These are phyloP conservation scores for Paecilomyces variotii DNA, from an alignment of 2,329 filamentous ascomycete species.

Conservation along the genomic window DNA sequence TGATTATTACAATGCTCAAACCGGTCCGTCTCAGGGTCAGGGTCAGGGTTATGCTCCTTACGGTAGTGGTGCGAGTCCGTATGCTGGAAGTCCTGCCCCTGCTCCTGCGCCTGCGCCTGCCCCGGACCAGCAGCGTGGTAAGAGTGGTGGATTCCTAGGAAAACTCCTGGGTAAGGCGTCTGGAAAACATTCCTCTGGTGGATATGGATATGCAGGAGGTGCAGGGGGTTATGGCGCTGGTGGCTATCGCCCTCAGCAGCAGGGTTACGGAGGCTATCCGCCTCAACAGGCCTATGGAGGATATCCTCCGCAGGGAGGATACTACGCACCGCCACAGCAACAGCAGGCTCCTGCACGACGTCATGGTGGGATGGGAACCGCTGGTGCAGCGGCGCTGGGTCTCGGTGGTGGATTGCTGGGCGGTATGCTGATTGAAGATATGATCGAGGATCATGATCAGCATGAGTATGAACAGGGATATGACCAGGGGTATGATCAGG, in stretches of 20 bases:
- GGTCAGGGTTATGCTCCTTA: slow-evolving; percentile 6
- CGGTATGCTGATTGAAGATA: slow-evolving; percentile 62
- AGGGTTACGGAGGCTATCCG: slow-evolving; percentile 15
- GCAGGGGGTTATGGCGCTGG: slow-evolving; percentile 1
- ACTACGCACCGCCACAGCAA: slow-evolving; percentile 22
- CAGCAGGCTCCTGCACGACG: slow-evolving; percentile 20
- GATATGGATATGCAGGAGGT: background rate
- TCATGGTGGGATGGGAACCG: slow-evolving; percentile 54
- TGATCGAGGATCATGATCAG: slow-evolving; percentile 56
- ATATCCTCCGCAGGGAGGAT: slow-evolving; percentile 1
- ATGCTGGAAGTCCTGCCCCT: background rate
- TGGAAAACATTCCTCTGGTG: background rate
- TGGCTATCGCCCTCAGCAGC: slow-evolving; percentile 6
- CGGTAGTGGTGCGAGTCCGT: background rate
- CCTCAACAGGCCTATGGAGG: background rate
- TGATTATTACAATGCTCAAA: slow-evolving; percentile 37
- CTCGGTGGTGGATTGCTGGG: slow-evolving; percentile 74
- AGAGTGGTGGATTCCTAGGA: slow-evolving; percentile 8
- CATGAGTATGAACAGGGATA: slow-evolving; percentile 40
- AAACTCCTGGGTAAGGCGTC: slow-evolving; percentile 6
- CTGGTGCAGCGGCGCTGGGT: slow-evolving; percentile 68
- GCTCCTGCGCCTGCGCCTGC: background rate
- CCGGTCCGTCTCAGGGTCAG: slow-evolving; percentile 5
- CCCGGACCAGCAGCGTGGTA: slow-evolving; percentile 1
- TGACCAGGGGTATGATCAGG: slow-evolving; percentile 10